A percentile compares a stretch with the other conserved stretches of the same genome.
phyloP scores from a whole-genome alignment of 1,284 basidiomycete genomes.

The Fistulinella staudtii region DNA sequence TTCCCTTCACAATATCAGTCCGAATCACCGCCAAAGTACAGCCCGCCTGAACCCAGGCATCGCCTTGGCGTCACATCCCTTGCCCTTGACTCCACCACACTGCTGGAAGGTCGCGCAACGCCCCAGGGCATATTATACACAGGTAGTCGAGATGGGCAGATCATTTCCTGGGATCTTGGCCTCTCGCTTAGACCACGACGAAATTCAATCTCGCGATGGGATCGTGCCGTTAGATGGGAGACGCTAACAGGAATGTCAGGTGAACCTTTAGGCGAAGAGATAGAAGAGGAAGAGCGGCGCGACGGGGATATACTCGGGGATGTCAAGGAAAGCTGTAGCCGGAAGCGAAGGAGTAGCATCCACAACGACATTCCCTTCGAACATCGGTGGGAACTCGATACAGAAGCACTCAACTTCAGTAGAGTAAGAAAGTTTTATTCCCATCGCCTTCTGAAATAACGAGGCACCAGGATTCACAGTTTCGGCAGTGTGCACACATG shows the following conservation, averaged over 20 bases:
- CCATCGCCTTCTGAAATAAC: conserved; percentile 7
- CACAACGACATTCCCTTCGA: conserved; percentile 55
- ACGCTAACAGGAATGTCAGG: conserved; percentile 78
- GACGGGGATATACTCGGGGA: conserved; percentile 77
- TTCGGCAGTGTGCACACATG: conserved; percentile 80
- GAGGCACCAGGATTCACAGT: conserved; percentile 47
- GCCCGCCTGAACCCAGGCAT: conserved; percentile 78
- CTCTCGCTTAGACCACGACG: conserved; percentile 53
- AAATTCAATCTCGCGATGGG: conserved; percentile 25
- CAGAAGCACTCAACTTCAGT: conserved; percentile 40
- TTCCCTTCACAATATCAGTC: conserved; percentile 37
- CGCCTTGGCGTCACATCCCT: conserved; percentile 84
- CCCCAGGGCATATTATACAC: conserved; percentile 94
- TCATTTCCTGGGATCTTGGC: conserved; percentile 89
- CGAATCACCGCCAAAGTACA: conserved; percentile 9
- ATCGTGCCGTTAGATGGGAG: conserved; percentile 57
- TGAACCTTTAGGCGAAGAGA: conserved; percentile 59
- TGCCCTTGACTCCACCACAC: conserved; percentile 82
- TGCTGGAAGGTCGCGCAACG: conserved; percentile 52
- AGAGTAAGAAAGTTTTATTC: conserved; percentile 42
- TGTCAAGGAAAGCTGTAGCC: conserved; percentile 43
- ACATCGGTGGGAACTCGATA: conserved; percentile 76
- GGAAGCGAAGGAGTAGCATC: conserved; percentile 36
- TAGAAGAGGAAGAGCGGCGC: conserved; percentile 48
- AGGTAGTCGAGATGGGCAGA: conserved; percentile 87